phyloP scores from a whole-genome alignment of 495 filamentous ascomycete genomes.

The Hypoxylon fragiforme region DNA sequence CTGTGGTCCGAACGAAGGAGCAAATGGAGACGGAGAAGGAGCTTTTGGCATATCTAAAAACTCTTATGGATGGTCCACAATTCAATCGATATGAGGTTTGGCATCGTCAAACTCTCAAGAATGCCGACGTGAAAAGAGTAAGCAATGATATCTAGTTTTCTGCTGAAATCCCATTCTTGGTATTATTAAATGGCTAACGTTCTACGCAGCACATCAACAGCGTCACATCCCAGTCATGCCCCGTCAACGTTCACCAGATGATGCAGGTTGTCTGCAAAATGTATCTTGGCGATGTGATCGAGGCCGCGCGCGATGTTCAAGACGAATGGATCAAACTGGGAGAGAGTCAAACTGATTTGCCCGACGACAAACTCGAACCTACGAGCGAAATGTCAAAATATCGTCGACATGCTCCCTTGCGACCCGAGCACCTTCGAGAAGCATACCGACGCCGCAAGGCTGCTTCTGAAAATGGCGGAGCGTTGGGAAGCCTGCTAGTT shows the following conservation, averaged over 20 bases:
- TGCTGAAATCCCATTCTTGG: neutral
- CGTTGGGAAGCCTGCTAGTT: slow-evolving; percentile 71
- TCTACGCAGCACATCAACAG: slow-evolving; percentile 72
- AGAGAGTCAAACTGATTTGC: slow-evolving; percentile 52
- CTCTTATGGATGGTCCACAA: slow-evolving; percentile 69
- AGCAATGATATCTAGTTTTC: slow-evolving; percentile 19
- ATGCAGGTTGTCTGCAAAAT: slow-evolving; percentile 82
- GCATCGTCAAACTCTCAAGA: slow-evolving; percentile 66
- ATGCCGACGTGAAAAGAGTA: slow-evolving; percentile 55
- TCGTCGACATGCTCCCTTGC: slow-evolving; percentile 66
- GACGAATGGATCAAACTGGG: slow-evolving; percentile 68
- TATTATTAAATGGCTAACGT: slow-evolving; percentile 29
- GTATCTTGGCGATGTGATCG: slow-evolving; percentile 81
- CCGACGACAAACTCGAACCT: slow-evolving; percentile 35
- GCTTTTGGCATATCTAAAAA: slow-evolving; percentile 62
- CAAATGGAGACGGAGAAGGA: slow-evolving; percentile 71
- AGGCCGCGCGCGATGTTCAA: slow-evolving; percentile 77
- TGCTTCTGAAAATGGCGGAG: slow-evolving; percentile 65
- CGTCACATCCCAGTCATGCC: slow-evolving; percentile 84
- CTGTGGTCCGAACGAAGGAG: slow-evolving; percentile 60
- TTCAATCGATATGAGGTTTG: slow-evolving; percentile 73
- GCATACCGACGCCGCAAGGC: slow-evolving; percentile 73
- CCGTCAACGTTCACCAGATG: slow-evolving; percentile 73
- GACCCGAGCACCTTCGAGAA: slow-evolving; percentile 82
- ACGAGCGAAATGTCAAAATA: slow-evolving; percentile 39